These are phyloP conservation scores for Calonectria hawksworthii DNA, from an alignment of 2,329 filamentous ascomycete genomes.

Conservation along the genomic window DNA sequence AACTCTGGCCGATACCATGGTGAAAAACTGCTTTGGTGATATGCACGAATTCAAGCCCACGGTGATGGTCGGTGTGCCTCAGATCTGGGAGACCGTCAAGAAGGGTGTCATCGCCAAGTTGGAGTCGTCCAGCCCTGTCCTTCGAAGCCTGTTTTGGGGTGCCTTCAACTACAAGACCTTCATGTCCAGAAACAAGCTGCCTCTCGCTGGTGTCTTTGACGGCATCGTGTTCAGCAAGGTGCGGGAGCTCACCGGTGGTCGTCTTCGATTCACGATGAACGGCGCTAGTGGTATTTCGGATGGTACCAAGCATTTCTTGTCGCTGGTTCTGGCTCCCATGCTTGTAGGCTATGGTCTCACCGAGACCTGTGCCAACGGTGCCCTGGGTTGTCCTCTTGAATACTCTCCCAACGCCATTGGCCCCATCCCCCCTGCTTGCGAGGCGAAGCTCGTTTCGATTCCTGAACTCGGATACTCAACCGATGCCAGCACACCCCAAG, in stretches of 20 bases:
- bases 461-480: slow-evolving; percentile 88
- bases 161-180: slow-evolving; percentile 72
- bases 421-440: slow-evolving; percentile 81
- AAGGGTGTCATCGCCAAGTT: slow-evolving; percentile 92
- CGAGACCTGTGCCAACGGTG: slow-evolving; percentile 88
- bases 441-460: slow-evolving; percentile 93
- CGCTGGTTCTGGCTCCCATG: slow-evolving; percentile 94
- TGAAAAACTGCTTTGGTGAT: slow-evolving; percentile 92
- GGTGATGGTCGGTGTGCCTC: slow-evolving; percentile 92
- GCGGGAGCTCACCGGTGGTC: slow-evolving; percentile 89
- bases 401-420: slow-evolving; percentile 86
- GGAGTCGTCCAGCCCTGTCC: slow-evolving; percentile 76
- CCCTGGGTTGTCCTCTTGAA: slow-evolving; percentile 86
- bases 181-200: slow-evolving; percentile 71
- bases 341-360: slow-evolving; percentile 94
- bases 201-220: slow-evolving; percentile 80
- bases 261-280: slow-evolving; percentile 91
- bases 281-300: slow-evolving; percentile 92
- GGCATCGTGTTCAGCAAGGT: slow-evolving; percentile 91
- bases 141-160: slow-evolving; percentile 83
- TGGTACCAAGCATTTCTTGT: slow-evolving; percentile 91
- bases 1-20: slow-evolving; percentile 87
- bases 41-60: slow-evolving; percentile 93
- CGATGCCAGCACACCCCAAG: slow-evolving; percentile 83
- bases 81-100: slow-evolving; percentile 97